These are phyloP conservation scores for Fraxinus latifolia DNA, from an alignment of 305 asterid species.

Conservation along the genomic window DNA sequence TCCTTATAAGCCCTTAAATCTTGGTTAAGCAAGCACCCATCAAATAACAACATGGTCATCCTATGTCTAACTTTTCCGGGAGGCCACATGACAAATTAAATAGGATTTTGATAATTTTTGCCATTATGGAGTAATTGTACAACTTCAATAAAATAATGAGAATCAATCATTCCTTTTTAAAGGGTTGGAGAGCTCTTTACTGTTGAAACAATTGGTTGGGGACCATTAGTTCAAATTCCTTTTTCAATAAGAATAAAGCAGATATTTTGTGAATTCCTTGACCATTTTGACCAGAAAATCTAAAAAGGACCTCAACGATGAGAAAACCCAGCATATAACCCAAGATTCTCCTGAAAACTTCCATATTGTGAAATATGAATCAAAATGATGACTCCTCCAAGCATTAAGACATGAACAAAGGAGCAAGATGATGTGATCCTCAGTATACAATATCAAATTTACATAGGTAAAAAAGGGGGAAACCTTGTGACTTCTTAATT, in stretches of 20 bases:
- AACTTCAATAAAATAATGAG: not conserved
- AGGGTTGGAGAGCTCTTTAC: not conserved
- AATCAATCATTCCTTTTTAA: not conserved
- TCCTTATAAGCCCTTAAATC: not conserved
- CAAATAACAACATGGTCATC: not conserved
- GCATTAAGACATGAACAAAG: not conserved
- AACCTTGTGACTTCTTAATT: not conserved
- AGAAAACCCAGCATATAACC: not conserved
- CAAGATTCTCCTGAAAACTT: not conserved
- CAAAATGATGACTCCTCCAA: not conserved
- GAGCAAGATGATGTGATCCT: not conserved
- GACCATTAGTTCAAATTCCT: not conserved
- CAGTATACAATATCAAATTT: not conserved
- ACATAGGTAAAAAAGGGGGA: not conserved
- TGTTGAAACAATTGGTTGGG: not conserved
- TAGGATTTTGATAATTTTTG: not conserved
- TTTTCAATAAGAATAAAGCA: not conserved
- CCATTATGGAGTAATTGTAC: not conserved
- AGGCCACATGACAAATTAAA: not conserved
- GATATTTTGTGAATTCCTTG: not conserved
- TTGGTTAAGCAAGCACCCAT: no score
- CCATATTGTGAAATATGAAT: not conserved
- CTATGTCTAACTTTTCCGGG: not conserved
- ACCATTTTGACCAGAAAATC: not conserved
- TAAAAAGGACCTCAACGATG: not conserved